phyloP scores from a whole-genome alignment of 192 early-diverging fungal species.

The Backusella liffmaniae region DNA sequence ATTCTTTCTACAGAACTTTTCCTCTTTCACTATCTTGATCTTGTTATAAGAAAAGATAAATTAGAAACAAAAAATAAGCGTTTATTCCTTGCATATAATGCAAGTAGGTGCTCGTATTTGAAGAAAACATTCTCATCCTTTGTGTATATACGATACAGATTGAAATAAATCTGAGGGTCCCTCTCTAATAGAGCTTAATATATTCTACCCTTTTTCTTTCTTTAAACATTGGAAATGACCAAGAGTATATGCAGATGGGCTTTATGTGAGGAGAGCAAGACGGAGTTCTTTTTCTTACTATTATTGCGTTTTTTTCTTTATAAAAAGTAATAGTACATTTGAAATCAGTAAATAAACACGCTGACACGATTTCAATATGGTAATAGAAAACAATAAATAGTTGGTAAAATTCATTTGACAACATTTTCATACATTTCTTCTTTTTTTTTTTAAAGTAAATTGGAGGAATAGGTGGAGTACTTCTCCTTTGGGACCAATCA shows the following conservation, averaged over 20 bases:
- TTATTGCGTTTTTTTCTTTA: not conserved
- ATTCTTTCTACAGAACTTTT: not conserved
- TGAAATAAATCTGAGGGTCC: too few species aligned
- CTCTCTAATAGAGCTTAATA: too few species aligned
- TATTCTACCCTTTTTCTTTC: too few species aligned
- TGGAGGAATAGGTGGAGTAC: too few species aligned
- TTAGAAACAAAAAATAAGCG: not conserved
- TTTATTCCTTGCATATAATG: too few species aligned
- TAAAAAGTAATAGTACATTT: not conserved
- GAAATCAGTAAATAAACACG: not conserved
- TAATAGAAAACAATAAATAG: not conserved
- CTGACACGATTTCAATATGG: not conserved
- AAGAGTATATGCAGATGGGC: too few species aligned
- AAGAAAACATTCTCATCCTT: not conserved
- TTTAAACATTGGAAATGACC: too few species aligned
- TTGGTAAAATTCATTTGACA: not conserved
- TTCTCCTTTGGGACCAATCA: not conserved
- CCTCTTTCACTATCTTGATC: not conserved
- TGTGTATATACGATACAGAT: not conserved
- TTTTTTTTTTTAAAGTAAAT: too few species aligned
- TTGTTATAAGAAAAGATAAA: not conserved
- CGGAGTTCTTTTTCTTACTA: not conserved
- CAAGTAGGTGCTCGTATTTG: not conserved
- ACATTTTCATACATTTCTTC: not conserved
- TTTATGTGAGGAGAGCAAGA: not conserved